Evolutionary conservation across 176 grass and related monocot genomes (phyloP), one percentile per base, ranked within the genome.

Genomic region (Pontederia paniculata): DNA sequence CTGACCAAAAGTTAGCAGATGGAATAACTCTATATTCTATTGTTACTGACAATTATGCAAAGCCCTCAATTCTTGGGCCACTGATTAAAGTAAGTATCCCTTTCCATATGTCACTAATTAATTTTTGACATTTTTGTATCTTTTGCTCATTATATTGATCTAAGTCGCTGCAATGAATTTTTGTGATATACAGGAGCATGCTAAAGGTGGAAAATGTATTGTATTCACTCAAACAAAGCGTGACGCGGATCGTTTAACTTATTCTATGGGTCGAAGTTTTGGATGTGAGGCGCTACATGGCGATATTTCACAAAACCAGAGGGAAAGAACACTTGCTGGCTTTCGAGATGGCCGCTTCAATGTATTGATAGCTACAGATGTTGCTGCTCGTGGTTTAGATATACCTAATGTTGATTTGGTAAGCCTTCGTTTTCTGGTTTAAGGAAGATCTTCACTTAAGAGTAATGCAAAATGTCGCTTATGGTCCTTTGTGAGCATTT

Each of bases 401-500:
- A 94, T 94, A 77, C 88, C 83, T 23, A 94, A 94, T 75, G 88
- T 94, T 65, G 83, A 94, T 83, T 57, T 94, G 42, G 88, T 88
- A 66, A 75, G 76, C 75, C 43, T 14, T 43, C 28, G 28, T 62
- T 41, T 50, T 53, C 22, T 14, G 65, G 63, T 44, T 51, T 37
- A 37, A 5, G 28, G 7, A 37, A 37, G 28, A 45, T n/a, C n/a
- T n/a, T n/a, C n/a, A n/a, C n/a, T n/a, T n/a, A n/a, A n/a, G n/a
- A n/a, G n/a, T n/a, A n/a, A n/a, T n/a, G n/a, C n/a, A n/a, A 46
- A 73, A 58, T 62, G 37, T 17, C 15, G 21, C 14, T 80, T 48
- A 6, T 37, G 28, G 28, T 37, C 28, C 7, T 37, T 6, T 37
- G 7, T 37, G 28, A 37, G 7, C 5, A 31, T 37, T 37, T 37